Evolutionary conservation across 192 early-diverging fungal genomes (phyloP).

Genomic region (Backusella psychrophila): DNA sequence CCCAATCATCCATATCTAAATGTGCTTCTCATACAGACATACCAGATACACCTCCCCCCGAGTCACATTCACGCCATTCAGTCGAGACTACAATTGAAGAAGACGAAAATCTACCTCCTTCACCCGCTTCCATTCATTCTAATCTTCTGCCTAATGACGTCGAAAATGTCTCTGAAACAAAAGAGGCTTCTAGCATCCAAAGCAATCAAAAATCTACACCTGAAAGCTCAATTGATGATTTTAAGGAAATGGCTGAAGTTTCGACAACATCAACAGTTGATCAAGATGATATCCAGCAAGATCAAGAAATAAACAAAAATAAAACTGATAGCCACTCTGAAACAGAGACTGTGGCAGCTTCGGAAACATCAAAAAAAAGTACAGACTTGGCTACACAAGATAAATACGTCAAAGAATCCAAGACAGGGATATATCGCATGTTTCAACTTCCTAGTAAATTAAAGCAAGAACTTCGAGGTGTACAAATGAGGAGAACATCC

Average conservation of each 20-base stretch:
- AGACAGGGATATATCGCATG: neutral
- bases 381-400: neutral
- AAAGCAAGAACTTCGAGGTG: constrained; percentile 7
- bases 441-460: constrained; percentile 9
- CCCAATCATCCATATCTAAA: neutral
- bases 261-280: neutral
- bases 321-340: neutral
- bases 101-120: neutral
- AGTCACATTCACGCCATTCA: neutral
- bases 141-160: neutral
- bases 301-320: neutral
- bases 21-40: neutral
- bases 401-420: neutral
- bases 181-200: neutral
- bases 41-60: constrained; percentile 9
- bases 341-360: neutral
- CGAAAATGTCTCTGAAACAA: neutral
- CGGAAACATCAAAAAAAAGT: neutral
- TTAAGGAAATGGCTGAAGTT: neutral
- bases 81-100: neutral
- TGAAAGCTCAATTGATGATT: neutral
- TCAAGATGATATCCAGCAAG: neutral
- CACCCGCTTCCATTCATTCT: neutral
- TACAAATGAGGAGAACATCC: neutral
- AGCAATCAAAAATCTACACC: neutral